Evolutionary conservation across 2,329 filamentous ascomycete genomes (phyloP), one percentile per base, ranked within the genome.

Genomic region (Lasiodiplodia sp.): DNA sequence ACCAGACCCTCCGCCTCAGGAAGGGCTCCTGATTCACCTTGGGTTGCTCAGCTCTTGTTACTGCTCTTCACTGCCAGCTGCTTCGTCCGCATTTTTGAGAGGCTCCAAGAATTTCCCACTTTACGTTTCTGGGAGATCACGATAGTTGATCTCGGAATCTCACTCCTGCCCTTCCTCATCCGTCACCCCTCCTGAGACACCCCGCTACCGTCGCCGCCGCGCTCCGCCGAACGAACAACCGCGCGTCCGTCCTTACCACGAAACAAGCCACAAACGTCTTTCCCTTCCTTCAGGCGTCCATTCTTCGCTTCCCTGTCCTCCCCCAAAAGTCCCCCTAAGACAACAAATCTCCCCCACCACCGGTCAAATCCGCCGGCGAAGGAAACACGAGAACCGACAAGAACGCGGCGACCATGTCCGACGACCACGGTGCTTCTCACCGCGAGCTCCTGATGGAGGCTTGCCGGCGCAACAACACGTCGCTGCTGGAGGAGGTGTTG

Each of bases 381-480:
- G n/a, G 44, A 21, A 47, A 47, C 44, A 10, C 18, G 16, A 23
- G 37, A 47, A 31, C 16, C 28, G 23, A 12, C 12, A 6, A 10
- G 12, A 37, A 44, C 37, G 31, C 31, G 31, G 31, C n/a, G 18
- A 58, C 12, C 56, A 70, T 67, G 64, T 31, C 55, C 23, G 63
- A 60, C 40, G 57, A 60, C 66, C 75, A 97, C 91, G 96, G 95
- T 78, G 95, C 95, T 74, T 92, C 92, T 70, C 88, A 90, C 57
- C 87, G 90, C 79, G 95, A 98, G 84, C 88, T 92, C 76, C 88
- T 98, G 74, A 89, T 98, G 81, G 95, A 97, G 84, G 93, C 96
- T 75, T 97, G 92, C 83, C 93, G 95, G 70, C 89, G 94, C 77
- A 95, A 98, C 86, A 97, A 98, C 82, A 90, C 90, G 73, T 91